Evolutionary conservation across 2,329 filamentous ascomycete genomes (phyloP).

Genomic region (Colletotrichum australisinense): DNA sequence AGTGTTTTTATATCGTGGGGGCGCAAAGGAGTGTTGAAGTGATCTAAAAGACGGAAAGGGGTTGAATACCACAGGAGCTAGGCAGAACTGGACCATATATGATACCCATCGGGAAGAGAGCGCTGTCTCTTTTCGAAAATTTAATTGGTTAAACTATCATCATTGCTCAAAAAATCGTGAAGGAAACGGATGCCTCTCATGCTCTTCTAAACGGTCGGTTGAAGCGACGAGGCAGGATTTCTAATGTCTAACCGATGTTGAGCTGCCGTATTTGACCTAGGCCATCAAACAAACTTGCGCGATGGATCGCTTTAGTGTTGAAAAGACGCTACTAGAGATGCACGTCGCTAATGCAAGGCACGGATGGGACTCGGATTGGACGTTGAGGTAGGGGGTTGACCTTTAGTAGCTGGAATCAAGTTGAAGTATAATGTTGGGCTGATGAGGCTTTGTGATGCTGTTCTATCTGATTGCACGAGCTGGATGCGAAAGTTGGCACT

Average conservation of each 20-base stretch:
- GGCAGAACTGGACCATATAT: not conserved
- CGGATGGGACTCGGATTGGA: not conserved
- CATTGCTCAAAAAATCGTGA: not conserved
- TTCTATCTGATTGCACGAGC: not conserved
- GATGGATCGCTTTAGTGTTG: not conserved
- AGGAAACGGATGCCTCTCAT: not conserved
- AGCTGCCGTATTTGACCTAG: not conserved
- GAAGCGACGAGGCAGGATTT: too few relatives aligned
- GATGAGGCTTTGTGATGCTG: not conserved
- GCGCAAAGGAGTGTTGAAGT: not conserved
- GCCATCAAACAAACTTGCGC: not conserved
- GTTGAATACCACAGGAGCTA: not conserved
- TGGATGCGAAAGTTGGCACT: not conserved
- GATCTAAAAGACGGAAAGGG: not conserved
- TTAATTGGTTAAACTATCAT: not conserved
- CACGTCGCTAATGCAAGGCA: slow-evolving; percentile 3
- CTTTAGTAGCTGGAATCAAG: not conserved
- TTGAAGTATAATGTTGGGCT: not conserved
- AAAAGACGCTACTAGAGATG: not conserved
- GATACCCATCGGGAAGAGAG: not conserved
- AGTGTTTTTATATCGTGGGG: not conserved
- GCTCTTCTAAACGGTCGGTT: not conserved
- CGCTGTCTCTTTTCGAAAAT: not conserved
- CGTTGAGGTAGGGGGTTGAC: not conserved
- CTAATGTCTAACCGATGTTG: not conserved